Evolutionary conservation across 441 rosid genomes (phyloP).

Genomic region (Populus hybrid): DNA sequence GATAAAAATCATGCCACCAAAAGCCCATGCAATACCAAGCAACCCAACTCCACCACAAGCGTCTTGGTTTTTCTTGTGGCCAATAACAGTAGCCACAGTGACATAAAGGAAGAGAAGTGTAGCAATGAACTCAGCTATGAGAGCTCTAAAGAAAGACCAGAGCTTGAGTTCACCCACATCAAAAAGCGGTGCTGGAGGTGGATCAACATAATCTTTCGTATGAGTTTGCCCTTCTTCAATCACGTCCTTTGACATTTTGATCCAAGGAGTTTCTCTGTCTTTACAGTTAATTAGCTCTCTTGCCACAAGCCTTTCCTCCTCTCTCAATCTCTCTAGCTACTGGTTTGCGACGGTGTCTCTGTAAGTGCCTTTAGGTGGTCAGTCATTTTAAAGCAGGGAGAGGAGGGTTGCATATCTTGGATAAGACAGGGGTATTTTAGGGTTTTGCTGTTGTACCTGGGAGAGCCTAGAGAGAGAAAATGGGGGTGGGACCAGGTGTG

Average conservation of each 20-base stretch:
- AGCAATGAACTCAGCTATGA: constrained; percentile 80
- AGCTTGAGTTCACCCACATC: constrained; percentile 53
- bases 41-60: constrained; percentile 74
- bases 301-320: background rate
- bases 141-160: constrained; percentile 87
- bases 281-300: background rate
- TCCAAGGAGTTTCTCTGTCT: background rate
- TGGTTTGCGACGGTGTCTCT: background rate
- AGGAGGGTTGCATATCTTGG: constrained; percentile 16
- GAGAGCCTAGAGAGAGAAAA: background rate
- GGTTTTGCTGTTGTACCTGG: background rate
- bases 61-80: constrained; percentile 51
- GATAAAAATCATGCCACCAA: constrained; percentile 84
- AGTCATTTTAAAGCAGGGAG: constrained; percentile 17
- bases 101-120: constrained; percentile 80
- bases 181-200: constrained; percentile 72
- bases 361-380: background rate
- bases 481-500: constrained; percentile 15
- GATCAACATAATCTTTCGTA: constrained; percentile 74
- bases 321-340: background rate
- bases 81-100: constrained; percentile 68
- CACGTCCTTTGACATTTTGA: constrained; percentile 52
- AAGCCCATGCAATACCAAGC: constrained; percentile 87
- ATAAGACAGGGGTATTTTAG: constrained; percentile 31
- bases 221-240: constrained; percentile 41